Conservation (phyloP, 2,329 filamentous ascomycete genomes). For the Bipolaris sorokiniana region DNA sequence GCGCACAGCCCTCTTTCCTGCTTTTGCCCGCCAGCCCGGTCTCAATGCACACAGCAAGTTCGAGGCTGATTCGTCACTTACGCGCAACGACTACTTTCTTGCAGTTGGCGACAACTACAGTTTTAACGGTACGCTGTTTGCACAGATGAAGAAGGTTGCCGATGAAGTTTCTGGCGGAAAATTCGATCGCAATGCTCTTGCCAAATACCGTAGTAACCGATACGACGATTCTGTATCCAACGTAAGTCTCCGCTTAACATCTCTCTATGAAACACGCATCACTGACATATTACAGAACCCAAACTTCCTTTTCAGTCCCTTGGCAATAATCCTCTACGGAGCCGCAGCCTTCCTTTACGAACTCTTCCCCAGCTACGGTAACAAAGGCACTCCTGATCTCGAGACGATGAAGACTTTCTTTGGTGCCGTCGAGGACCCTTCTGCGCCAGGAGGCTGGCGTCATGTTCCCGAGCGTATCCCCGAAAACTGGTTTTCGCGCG, state of each 20-base stretch:
- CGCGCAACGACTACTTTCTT: slow-evolving; percentile 52
- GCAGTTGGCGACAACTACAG: slow-evolving; percentile 45
- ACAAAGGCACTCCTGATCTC: slow-evolving; percentile 26
- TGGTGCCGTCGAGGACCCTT: slow-evolving; percentile 48
- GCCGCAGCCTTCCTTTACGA: slow-evolving; percentile 55
- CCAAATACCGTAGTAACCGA: slow-evolving; percentile 49
- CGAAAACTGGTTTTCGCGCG: slow-evolving; percentile 50
- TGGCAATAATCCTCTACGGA: slow-evolving; percentile 50
- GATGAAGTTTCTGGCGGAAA: slow-evolving; percentile 37
- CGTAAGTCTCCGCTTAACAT: slow-evolving; percentile 17
- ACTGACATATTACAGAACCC: slow-evolving; percentile 8
- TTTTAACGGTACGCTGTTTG: slow-evolving; percentile 53
- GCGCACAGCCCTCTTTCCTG: slow-evolving; percentile 44
- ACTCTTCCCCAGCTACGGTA: slow-evolving; percentile 47
- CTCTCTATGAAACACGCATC: neutral
- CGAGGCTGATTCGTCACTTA: slow-evolving; percentile 50
- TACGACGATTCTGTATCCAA: slow-evolving; percentile 48
- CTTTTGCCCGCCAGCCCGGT: slow-evolving; percentile 49
- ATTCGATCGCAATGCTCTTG: slow-evolving; percentile 49
- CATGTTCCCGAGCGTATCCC: slow-evolving; percentile 51
- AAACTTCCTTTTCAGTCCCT: slow-evolving; percentile 54
- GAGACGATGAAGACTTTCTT: slow-evolving; percentile 43
- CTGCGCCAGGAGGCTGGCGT: slow-evolving; percentile 46
- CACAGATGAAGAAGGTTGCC: slow-evolving; percentile 45
- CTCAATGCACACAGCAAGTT: slow-evolving; percentile 56